These are phyloP conservation scores for Fusarium acutatum DNA, from an alignment of 2,329 filamentous ascomycete species.

Conservation along the genomic window DNA sequence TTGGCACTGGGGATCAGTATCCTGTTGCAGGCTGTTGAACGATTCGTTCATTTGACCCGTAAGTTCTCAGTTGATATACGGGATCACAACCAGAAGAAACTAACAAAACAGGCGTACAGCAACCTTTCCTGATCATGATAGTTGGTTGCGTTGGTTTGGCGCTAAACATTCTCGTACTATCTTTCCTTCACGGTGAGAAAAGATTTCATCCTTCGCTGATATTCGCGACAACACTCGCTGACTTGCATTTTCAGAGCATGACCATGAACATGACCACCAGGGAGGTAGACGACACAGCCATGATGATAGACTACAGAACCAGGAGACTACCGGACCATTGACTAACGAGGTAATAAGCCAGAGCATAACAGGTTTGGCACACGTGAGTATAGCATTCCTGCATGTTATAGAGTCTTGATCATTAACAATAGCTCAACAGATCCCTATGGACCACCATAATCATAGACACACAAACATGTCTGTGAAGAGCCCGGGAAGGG, in stretches of 20 bases:
- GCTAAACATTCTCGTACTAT: conserved; percentile 72
- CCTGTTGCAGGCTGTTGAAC: conserved; percentile 75
- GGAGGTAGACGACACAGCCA: conserved; percentile 25
- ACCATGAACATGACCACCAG: conserved; percentile 52
- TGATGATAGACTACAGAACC: not conserved
- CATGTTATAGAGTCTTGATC: not conserved
- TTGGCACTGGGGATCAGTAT: conserved; percentile 77
- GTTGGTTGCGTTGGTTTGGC: conserved; percentile 73
- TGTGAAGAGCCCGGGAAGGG: conserved; percentile 51
- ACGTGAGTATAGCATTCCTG: conserved; percentile 22
- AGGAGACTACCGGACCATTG: conserved; percentile 6
- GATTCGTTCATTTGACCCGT: conserved; percentile 69
- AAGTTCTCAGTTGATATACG: conserved; percentile 30
- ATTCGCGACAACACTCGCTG: not conserved
- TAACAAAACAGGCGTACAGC: conserved; percentile 62
- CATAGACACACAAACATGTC: conserved; percentile 56
- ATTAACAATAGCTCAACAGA: conserved; percentile 24
- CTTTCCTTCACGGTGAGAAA: conserved; percentile 69
- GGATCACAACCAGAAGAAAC: conserved; percentile 1
- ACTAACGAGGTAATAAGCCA: conserved; percentile 13
- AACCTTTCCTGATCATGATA: conserved; percentile 73
- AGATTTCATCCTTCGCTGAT: not conserved
- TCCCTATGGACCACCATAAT: conserved; percentile 51
- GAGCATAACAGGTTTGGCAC: conserved; percentile 17
- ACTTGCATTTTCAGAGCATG: conserved; percentile 38